These are phyloP conservation scores for Penicillium atrosanguineum DNA, from an alignment of 495 filamentous ascomycete species.

Conservation along the genomic window DNA sequence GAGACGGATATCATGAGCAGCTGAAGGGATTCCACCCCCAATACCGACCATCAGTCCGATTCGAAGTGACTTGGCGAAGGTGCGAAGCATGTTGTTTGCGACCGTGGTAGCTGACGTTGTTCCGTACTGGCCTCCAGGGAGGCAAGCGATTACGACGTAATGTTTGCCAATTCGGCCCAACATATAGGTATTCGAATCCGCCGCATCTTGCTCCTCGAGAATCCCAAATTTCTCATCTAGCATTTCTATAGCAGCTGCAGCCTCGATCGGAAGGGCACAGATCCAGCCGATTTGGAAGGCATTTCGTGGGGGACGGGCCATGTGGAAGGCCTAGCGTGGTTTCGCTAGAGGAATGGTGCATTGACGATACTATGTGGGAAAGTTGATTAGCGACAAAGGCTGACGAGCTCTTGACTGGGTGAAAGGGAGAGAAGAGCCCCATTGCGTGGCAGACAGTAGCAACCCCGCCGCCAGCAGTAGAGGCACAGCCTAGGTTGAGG, in stretches of 20 bases:
- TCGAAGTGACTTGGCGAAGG: conserved; percentile 36
- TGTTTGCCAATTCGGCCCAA: conserved; percentile 25
- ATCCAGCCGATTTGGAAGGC: conserved; percentile 28
- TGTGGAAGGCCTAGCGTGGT: too few relatives aligned
- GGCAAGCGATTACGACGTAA: conserved; percentile 42
- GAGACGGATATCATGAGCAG: conserved; percentile 11
- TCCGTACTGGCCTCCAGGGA: conserved; percentile 33
- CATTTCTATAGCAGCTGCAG: conserved; percentile 20
- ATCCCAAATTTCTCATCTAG: conserved; percentile 19
- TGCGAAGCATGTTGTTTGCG: conserved; percentile 33
- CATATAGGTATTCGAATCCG: conserved; percentile 30
- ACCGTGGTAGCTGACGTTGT: conserved; percentile 31
- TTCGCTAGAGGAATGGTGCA: too few relatives aligned
- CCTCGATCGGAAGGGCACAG: conserved; percentile 24
- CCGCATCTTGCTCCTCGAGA: conserved; percentile 1
- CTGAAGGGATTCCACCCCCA: conserved; percentile 35
- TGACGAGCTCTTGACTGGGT: too few relatives aligned
- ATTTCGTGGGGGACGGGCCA: not conserved
- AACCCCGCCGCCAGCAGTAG: too few relatives aligned
- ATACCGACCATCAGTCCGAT: conserved; percentile 51
- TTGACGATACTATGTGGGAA: not conserved
- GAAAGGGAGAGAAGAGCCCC: too few relatives aligned
- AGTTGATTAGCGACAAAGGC: not conserved
- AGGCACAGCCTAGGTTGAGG: too few relatives aligned
- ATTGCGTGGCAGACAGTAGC: too few relatives aligned